A percentile compares a stretch with the other conserved stretches of the same genome.
phyloP scores from a whole-genome alignment of 805 yeast species.

The Grigorovia jiainica region DNA sequence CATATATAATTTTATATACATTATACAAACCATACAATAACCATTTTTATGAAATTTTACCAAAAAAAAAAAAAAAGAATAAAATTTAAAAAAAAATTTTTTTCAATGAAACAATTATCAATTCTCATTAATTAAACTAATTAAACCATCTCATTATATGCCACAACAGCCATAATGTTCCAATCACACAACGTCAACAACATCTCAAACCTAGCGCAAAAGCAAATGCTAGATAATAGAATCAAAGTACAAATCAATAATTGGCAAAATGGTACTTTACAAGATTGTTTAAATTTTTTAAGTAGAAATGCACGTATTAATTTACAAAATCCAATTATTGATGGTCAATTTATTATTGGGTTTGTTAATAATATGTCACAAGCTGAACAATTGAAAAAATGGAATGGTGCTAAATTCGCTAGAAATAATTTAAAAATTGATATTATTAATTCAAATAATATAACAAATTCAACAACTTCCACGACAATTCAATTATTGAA shows the following conservation, averaged over 20 bases:
- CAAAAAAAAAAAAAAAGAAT: too few relatives aligned
- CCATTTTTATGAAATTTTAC: too few relatives aligned
- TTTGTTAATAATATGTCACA: constrained; percentile 45
- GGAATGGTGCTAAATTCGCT: constrained; percentile 74
- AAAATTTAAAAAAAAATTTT: too few relatives aligned
- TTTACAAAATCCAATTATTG: constrained; percentile 44
- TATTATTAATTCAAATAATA: constrained; percentile 16
- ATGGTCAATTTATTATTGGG: constrained; percentile 52
- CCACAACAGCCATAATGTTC: too few relatives aligned
- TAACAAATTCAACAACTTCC: constrained; percentile 14
- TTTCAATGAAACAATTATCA: too few relatives aligned
- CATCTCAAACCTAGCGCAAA: constrained; percentile 6
- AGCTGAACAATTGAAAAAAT: constrained; percentile 49
- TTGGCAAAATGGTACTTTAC: constrained; percentile 73
- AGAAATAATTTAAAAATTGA: constrained; percentile 55
- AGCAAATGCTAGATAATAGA: constrained; percentile 16
- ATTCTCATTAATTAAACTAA: too few relatives aligned
- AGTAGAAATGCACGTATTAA: constrained; percentile 55
- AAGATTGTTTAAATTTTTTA: constrained; percentile 63
- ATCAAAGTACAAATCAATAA: constrained; percentile 56
- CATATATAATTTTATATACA: too few relatives aligned
- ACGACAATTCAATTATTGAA: constrained; percentile 56
- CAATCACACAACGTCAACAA: constrained; percentile 10
- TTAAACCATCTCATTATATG: too few relatives aligned
- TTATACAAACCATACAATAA: too few relatives aligned